These are phyloP conservation scores for Periconia digitata DNA, from an alignment of 2,329 filamentous ascomycete genomes.

Conservation along the genomic window DNA sequence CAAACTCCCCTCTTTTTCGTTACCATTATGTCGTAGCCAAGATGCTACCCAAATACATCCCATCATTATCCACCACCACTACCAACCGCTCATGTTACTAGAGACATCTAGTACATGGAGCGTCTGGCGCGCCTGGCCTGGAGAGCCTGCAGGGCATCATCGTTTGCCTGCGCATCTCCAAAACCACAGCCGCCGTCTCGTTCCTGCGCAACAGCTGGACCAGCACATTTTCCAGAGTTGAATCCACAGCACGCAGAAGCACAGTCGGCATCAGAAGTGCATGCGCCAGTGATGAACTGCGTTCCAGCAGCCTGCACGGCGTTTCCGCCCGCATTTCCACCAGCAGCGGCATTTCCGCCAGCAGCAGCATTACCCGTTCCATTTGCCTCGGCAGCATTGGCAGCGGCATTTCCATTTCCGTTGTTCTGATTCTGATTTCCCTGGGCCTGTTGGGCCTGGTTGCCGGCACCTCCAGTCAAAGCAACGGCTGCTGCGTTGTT, in stretches of 20 bases:
- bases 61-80: not conserved
- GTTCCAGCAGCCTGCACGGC: conserved; percentile 19
- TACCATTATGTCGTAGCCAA: not conserved
- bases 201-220: conserved; percentile 36
- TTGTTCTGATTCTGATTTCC: not conserved
- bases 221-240: conserved; percentile 33
- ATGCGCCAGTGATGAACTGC: conserved; percentile 34
- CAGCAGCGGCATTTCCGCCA: conserved; percentile 28
- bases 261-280: conserved; percentile 30
- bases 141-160: conserved; percentile 32
- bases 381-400: conserved; percentile 9
- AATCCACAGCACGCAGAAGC: conserved; percentile 30
- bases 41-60: not conserved
- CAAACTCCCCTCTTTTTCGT: not conserved
- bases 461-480: conserved; percentile 7
- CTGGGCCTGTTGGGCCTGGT: not conserved
- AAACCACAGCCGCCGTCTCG: conserved; percentile 42
- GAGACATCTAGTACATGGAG: not conserved
- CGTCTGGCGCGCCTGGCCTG: conserved; percentile 1
- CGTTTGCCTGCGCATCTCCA: conserved; percentile 37
- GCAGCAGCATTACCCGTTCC: conserved; percentile 5
- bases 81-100: not conserved
- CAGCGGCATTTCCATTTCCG: conserved; percentile 1
- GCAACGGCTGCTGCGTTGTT: conserved; percentile 24
- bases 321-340: conserved; percentile 37